Conservation (phyloP, 202 grass and related monocot genomes). For the Zoysia matrella region DNA sequence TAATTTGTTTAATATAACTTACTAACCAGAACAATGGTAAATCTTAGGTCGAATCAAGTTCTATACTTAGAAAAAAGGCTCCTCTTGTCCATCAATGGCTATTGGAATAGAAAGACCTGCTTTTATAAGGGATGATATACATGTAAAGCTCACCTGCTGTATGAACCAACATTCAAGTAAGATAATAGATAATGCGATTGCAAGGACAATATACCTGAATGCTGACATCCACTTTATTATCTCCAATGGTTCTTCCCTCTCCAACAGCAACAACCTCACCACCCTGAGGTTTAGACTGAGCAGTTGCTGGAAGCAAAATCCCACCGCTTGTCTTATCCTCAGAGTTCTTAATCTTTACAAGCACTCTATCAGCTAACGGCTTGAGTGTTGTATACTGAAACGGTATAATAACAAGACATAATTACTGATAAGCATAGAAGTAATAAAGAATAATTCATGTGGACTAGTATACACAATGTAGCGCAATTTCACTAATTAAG, state of each 20-base stretch:
- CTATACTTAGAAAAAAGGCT: neutral
- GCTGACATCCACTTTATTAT: constrained; percentile 66
- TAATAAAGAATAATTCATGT: neutral
- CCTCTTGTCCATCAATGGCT: too few relatives aligned
- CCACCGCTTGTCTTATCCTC: constrained; percentile 83
- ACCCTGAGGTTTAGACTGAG: constrained; percentile 68
- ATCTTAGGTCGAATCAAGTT: neutral
- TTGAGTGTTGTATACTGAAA: constrained; percentile 73
- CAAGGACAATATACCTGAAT: constrained; percentile 62
- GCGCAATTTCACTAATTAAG: neutral
- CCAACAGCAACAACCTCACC: constrained; percentile 75
- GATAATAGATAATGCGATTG: neutral
- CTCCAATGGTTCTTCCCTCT: constrained; percentile 63
- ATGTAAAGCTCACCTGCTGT: constrained; percentile 6
- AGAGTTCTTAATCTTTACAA: constrained; percentile 75
- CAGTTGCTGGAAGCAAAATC: constrained; percentile 67
- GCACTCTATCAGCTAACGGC: constrained; percentile 70
- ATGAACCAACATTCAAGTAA: neutral
- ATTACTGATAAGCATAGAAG: neutral
- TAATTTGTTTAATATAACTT: neutral
- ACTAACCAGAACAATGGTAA: neutral
- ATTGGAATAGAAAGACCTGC: neutral
- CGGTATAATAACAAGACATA: constrained; percentile 5
- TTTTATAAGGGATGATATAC: neutral
- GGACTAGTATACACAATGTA: neutral